phyloP scores from a whole-genome alignment of 164 flowering plant species.

The Macadamia integrifolia region DNA sequence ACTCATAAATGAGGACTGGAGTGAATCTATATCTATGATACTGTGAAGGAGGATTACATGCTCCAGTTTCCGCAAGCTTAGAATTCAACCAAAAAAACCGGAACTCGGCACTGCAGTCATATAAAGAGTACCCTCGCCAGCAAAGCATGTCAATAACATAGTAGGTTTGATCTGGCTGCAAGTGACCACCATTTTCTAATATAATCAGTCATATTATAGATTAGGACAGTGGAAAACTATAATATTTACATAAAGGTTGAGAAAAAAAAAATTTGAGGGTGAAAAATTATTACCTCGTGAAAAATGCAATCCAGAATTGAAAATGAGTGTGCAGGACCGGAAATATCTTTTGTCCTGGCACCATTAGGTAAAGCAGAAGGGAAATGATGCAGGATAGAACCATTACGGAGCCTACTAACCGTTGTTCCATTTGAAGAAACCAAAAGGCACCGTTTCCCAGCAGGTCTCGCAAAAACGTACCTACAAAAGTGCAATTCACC shows the following conservation, averaged over 20 bases:
- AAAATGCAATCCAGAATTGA: constrained; percentile 88
- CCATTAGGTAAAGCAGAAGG: constrained; percentile 91
- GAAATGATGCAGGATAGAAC: constrained; percentile 76
- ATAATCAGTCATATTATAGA: constrained; percentile 6
- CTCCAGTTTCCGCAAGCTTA: constrained; percentile 83
- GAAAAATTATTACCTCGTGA: constrained; percentile 61
- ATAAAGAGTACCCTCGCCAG: constrained; percentile 84
- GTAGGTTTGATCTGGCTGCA: constrained; percentile 86
- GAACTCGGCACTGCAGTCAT: constrained; percentile 92
- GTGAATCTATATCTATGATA: constrained; percentile 77
- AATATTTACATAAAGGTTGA: not conserved
- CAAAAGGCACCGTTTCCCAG: constrained; percentile 92
- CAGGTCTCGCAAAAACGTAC: constrained; percentile 86
- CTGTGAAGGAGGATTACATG: constrained; percentile 68
- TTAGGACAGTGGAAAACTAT: not conserved
- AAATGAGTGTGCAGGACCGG: constrained; percentile 59
- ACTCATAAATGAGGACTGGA: constrained; percentile 61
- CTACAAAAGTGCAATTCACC: constrained; percentile 25
- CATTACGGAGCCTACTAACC: constrained; percentile 77
- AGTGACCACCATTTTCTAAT: constrained; percentile 6
- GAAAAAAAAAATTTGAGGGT: not conserved
- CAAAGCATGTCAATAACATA: constrained; percentile 93
- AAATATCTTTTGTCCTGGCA: constrained; percentile 44
- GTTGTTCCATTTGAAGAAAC: constrained; percentile 89
- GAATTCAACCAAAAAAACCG: constrained; percentile 94